These are phyloP conservation scores for Puccinellia tenuiflora DNA, from an alignment of 176 grass and related monocot species.

Conservation along the genomic window DNA sequence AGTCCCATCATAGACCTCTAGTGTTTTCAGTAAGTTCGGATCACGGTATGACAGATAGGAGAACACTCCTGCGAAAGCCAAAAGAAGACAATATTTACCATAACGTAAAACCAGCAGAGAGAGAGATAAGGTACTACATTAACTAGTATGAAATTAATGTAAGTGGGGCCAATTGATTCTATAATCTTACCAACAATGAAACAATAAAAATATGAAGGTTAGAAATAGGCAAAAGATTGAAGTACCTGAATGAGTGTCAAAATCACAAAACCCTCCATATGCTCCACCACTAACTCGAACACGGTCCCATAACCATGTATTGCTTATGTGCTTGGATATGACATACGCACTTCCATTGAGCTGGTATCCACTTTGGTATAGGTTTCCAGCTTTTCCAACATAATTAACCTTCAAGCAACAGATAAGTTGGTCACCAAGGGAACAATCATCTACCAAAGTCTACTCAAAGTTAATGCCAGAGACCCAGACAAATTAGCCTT, in stretches of 20 bases:
- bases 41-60: slow-evolving; percentile 99
- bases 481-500: not conserved
- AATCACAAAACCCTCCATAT: slow-evolving; percentile 99
- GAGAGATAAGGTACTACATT: not conserved
- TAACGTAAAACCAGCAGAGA: slow-evolving; percentile 12
- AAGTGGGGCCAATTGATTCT: not conserved
- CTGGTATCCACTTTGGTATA: slow-evolving; percentile 90
- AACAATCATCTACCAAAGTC: not conserved
- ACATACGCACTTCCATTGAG: slow-evolving; percentile 95
- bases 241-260: slow-evolving; percentile 94
- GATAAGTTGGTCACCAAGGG: slow-evolving; percentile 8
- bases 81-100: slow-evolving; percentile 18
- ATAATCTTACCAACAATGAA: not conserved
- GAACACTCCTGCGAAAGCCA: slow-evolving; percentile 64
- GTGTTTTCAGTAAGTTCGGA: slow-evolving; percentile 95
- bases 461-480: slow-evolving; percentile 16
- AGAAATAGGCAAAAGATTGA: not conserved
- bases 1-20: slow-evolving; percentile 90
- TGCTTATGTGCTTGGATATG: slow-evolving; percentile 93
- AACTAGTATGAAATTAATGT: not conserved
- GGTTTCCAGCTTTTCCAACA: slow-evolving; percentile 92
- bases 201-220: not conserved
- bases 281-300: slow-evolving; percentile 96
- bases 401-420: slow-evolving; percentile 82
- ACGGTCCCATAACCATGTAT: slow-evolving; percentile 94